Conservation (phyloP, 1,284 basidiomycete species). For the Heterobasidion parviporum region DNA sequence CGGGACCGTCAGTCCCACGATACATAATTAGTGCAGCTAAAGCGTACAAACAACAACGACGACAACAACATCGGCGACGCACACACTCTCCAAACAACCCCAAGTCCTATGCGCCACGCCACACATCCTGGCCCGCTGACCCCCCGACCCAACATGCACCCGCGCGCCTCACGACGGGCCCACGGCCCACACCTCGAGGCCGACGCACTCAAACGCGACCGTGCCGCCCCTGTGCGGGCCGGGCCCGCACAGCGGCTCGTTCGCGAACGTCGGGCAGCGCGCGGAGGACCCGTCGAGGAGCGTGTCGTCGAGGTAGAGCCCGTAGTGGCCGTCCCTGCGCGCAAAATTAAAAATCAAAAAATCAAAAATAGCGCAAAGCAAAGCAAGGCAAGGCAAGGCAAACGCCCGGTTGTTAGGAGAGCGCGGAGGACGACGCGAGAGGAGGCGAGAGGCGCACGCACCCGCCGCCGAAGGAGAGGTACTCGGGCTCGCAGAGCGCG, state of each 20-base stretch:
- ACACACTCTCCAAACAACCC: too few species aligned
- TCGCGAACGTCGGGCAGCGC: slow-evolving; percentile 81
- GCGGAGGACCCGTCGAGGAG: slow-evolving; percentile 82
- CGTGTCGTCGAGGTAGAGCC: slow-evolving; percentile 81
- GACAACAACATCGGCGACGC: too few species aligned
- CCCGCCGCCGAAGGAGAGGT: slow-evolving; percentile 89
- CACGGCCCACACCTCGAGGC: slow-evolving; percentile 80
- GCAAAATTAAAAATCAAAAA: too few species aligned
- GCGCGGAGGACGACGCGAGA: background rate
- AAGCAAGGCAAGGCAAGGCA: background rate
- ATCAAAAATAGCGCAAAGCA: background rate
- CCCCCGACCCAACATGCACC: too few species aligned
- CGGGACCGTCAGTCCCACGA: too few species aligned
- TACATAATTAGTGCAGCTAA: too few species aligned
- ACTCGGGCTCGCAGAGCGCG: slow-evolving; percentile 73
- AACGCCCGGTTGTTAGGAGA: background rate
- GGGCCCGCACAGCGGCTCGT: slow-evolving; percentile 68
- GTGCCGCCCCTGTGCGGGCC: slow-evolving; percentile 38
- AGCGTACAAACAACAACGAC: too few species aligned
- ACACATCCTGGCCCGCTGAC: too few species aligned
- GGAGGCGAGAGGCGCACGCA: slow-evolving; percentile 29
- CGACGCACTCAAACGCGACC: slow-evolving; percentile 74
- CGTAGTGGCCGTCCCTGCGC: slow-evolving; percentile 76
- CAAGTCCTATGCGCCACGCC: too few species aligned
- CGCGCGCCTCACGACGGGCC: slow-evolving; percentile 18